These are phyloP conservation scores for Dryadomyces quercus-mongolicae DNA, from an alignment of 2,329 filamentous ascomycete species.

Conservation along the genomic window DNA sequence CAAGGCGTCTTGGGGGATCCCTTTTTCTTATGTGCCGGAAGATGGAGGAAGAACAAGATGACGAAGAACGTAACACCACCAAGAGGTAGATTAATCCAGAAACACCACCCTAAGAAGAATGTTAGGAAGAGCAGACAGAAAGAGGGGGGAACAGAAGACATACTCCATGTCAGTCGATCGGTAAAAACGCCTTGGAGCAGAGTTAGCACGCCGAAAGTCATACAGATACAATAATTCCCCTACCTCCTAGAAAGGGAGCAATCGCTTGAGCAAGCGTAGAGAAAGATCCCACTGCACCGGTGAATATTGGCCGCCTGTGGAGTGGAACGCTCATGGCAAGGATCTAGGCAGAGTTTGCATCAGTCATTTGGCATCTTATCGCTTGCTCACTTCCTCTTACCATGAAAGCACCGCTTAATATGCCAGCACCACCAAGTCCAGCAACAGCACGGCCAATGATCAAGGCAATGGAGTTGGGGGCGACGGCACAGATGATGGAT, in stretches of 20 bases:
- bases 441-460: slow-evolving; percentile 29
- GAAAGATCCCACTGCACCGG: slow-evolving; percentile 3
- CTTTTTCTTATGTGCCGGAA: slow-evolving; percentile 9
- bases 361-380: background rate
- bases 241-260: slow-evolving; percentile 5
- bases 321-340: slow-evolving; percentile 4
- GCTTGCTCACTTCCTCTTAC: background rate
- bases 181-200: slow-evolving; percentile 2
- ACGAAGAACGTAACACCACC: slow-evolving; percentile 10
- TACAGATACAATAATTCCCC: background rate
- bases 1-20: background rate
- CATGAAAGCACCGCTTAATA: slow-evolving; percentile 3
- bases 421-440: slow-evolving; percentile 22
- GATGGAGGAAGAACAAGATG: slow-evolving; percentile 16
- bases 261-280: slow-evolving; percentile 6
- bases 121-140: background rate
- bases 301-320: slow-evolving; percentile 7
- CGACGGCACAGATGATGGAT: slow-evolving; percentile 28
- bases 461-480: slow-evolving; percentile 23
- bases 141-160: background rate
- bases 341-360: background rate
- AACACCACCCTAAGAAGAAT: slow-evolving; percentile 5
- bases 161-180: slow-evolving; percentile 6
- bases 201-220: background rate
- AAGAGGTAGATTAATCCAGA: slow-evolving; percentile 11